Evolutionary conservation across 1,284 basidiomycete species (phyloP).

Genomic region (Takashimella koratensis): DNA sequence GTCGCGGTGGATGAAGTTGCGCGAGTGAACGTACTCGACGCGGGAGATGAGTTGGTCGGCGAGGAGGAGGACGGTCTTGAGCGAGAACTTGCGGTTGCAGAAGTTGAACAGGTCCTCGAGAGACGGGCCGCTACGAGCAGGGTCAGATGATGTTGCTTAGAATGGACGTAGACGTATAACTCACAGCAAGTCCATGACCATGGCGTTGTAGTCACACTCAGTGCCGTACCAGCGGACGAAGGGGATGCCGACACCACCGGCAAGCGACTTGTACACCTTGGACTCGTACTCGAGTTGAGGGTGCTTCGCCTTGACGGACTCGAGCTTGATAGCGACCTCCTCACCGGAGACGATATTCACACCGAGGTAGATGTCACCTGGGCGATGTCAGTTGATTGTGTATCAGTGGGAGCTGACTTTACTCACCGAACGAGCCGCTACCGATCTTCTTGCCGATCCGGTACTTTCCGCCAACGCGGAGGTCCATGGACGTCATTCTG

Average conservation of each 20-base stretch:
- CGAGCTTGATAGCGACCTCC: constrained; percentile 99
- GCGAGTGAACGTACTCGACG: constrained; percentile 98
- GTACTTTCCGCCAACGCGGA: constrained; percentile 97
- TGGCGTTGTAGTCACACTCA: constrained; percentile 99
- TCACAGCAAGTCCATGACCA: constrained; percentile 92
- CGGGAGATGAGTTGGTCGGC: constrained; percentile 98
- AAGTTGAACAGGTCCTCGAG: constrained; percentile 99
- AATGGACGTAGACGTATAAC: constrained; percentile 9
- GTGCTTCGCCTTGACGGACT: constrained; percentile 99
- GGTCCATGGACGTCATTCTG: constrained; percentile 64
- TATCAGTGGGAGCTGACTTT: constrained; percentile 7
- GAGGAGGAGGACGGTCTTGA: constrained; percentile 95
- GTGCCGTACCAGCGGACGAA: constrained; percentile 99
- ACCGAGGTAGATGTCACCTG: constrained; percentile 98
- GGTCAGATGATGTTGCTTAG: constrained; percentile 2
- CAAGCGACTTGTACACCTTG: constrained; percentile 94
- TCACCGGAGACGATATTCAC: constrained; percentile 99
- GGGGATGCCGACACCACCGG: constrained; percentile 96
- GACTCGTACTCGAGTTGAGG: constrained; percentile 99
- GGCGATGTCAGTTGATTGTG: constrained; percentile 14
- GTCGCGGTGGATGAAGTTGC: constrained; percentile 99
- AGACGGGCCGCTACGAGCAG: constrained; percentile 64
- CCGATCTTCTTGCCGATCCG: constrained; percentile 99
- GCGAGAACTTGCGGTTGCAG: constrained; percentile 95
- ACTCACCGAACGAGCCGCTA: constrained; percentile 92